Percentiles rank a stretch among this genome's conserved stretches.
Conservation (phyloP, 768 basidiomycete genomes). For the Leucocoprinus sp. region DNA sequence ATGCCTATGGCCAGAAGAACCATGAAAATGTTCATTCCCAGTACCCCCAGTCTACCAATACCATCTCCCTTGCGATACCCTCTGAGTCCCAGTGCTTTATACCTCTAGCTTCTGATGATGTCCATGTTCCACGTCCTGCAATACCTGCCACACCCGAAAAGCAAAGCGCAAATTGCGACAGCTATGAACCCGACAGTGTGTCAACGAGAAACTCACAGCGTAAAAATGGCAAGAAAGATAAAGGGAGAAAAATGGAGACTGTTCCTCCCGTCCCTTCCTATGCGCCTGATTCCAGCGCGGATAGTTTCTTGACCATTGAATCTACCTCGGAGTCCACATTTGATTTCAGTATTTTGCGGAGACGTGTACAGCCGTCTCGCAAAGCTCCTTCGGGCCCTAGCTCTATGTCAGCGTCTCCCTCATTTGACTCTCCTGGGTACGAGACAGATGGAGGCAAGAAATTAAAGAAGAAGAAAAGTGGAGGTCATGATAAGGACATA, state of each 20-base stretch:
- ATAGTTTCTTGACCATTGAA: conserved; percentile 6
- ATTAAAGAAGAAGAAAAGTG: conserved; percentile 14
- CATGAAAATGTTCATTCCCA: neutral
- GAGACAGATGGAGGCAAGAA: conserved; percentile 32
- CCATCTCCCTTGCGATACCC: conserved; percentile 3
- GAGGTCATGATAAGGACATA: conserved; percentile 9
- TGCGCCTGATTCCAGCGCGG: neutral
- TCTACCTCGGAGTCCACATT: neutral
- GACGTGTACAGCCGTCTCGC: conserved; percentile 18
- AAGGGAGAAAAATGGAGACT: conserved; percentile 14
- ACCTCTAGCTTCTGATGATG: conserved; percentile 14
- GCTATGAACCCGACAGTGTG: conserved; percentile 46
- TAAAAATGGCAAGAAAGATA: conserved; percentile 17
- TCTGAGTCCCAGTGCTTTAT: conserved; percentile 14
- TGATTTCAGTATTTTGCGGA: conserved; percentile 19
- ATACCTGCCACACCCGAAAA: conserved; percentile 32
- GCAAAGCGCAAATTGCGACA: conserved; percentile 25
- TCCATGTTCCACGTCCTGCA: conserved; percentile 16
- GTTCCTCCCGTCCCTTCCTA: neutral
- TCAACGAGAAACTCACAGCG: conserved; percentile 37
- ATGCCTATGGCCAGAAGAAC: neutral
- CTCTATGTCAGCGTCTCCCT: neutral
- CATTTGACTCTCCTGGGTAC: conserved; percentile 23
- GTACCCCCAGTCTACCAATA: neutral
- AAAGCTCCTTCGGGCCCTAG: conserved; percentile 16